A percentile compares a stretch with the other conserved stretches of the same genome.
These are phyloP conservation scores for Talaromyces borbonicus DNA, from an alignment of 495 filamentous ascomycete species.

Conservation along the genomic window DNA sequence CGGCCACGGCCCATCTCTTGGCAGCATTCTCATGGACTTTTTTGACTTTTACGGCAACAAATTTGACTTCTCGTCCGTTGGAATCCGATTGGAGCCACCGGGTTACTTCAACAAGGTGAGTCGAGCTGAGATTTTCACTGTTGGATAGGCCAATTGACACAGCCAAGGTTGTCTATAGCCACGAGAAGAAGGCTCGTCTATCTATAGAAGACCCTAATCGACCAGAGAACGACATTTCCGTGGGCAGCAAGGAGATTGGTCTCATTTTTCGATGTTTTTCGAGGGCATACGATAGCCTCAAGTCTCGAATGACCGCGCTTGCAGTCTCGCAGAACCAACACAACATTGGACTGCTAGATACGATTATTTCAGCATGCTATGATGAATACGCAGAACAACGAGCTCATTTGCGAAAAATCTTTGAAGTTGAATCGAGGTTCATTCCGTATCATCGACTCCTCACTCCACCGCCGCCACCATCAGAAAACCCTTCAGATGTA, in stretches of 20 bases:
- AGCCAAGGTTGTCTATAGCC: constrained; percentile 9
- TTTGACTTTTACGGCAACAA: constrained; percentile 77
- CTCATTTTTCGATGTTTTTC: constrained; percentile 56
- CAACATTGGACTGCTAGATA: constrained; percentile 50
- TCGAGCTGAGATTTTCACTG: constrained; percentile 6
- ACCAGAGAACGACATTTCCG: constrained; percentile 68
- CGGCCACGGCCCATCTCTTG: constrained; percentile 54
- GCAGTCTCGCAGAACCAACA: constrained; percentile 12
- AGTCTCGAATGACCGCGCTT: constrained; percentile 43
- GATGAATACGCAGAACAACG: constrained; percentile 57
- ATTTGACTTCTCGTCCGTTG: constrained; percentile 55
- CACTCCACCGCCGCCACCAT: constrained; percentile 22
- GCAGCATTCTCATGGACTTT: constrained; percentile 73
- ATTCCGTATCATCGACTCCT: constrained; percentile 21
- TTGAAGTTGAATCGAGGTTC: constrained; percentile 29
- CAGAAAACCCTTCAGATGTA: constrained; percentile 7
- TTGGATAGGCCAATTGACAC: neutral
- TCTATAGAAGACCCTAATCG: constrained; percentile 87
- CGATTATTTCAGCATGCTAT: constrained; percentile 64
- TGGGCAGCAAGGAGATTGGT: constrained; percentile 57
- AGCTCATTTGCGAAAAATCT: constrained; percentile 37
- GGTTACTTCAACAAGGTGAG: constrained; percentile 64
- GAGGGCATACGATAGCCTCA: constrained; percentile 47
- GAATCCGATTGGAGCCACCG: constrained; percentile 67
- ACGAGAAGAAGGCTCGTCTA: constrained; percentile 43